Evolutionary conservation across 768 basidiomycete genomes (phyloP).

Genomic region (Mycena leptocephala): DNA sequence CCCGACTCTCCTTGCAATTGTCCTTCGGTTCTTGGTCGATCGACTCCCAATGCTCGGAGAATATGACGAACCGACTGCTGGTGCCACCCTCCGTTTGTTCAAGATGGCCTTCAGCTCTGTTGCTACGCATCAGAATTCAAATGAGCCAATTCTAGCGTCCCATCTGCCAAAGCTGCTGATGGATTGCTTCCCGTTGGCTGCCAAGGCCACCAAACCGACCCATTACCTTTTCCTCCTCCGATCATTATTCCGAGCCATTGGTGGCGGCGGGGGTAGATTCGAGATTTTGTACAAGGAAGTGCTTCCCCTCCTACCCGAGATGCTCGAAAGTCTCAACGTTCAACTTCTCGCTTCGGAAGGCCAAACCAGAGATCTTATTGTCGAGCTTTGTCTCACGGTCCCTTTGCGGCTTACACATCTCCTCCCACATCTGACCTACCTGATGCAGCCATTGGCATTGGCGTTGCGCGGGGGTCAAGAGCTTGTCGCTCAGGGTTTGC

Average conservation of each 20-base stretch:
- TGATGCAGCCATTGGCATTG: slow-evolving; percentile 96
- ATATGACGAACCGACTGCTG: slow-evolving; percentile 85
- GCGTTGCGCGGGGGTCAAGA: slow-evolving; percentile 92
- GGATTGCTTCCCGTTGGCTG: slow-evolving; percentile 95
- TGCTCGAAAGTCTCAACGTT: slow-evolving; percentile 95
- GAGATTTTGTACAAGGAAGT: slow-evolving; percentile 97
- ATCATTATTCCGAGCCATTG: slow-evolving; percentile 93
- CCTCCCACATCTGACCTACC: slow-evolving; percentile 93
- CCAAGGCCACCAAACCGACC: slow-evolving; percentile 91
- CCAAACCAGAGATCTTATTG: slow-evolving; percentile 91
- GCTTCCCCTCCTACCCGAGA: slow-evolving; percentile 94
- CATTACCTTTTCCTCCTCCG: slow-evolving; percentile 95
- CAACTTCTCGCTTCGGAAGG: slow-evolving; percentile 91
- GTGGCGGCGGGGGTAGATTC: slow-evolving; percentile 93
- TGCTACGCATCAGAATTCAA: slow-evolving; percentile 76
- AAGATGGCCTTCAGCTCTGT: slow-evolving; percentile 97
- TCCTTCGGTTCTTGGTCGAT: slow-evolving; percentile 89
- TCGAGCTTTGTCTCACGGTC: slow-evolving; percentile 97
- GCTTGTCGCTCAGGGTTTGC: slow-evolving; percentile 93
- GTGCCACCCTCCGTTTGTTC: slow-evolving; percentile 91
- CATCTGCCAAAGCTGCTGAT: slow-evolving; percentile 95
- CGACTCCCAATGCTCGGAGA: slow-evolving; percentile 89
- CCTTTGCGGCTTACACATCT: slow-evolving; percentile 96
- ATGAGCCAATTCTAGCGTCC: slow-evolving; percentile 94
- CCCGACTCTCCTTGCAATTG: slow-evolving; percentile 88